phyloP scores from a whole-genome alignment of 1,139 yeast species.

The Blastobotrys serpentis region DNA sequence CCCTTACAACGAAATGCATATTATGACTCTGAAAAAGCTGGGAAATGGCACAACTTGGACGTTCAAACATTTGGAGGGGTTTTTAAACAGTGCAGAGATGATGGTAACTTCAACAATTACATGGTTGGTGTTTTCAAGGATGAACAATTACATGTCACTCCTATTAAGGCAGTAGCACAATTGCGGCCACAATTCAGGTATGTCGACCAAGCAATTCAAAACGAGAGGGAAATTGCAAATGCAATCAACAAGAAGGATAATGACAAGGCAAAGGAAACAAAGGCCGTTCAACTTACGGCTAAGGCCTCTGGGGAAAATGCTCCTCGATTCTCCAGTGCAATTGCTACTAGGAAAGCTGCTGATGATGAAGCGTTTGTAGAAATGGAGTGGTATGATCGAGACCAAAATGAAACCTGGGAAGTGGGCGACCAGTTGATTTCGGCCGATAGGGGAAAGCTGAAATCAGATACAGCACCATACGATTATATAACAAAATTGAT shows the following conservation, averaged over 20 bases:
- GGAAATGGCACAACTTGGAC: constrained; percentile 58
- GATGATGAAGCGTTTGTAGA: constrained; percentile 67
- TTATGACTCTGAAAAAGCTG: constrained; percentile 62
- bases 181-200: constrained; percentile 79
- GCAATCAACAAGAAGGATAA: constrained; percentile 39
- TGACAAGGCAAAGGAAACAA: constrained; percentile 50
- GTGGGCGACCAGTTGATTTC: constrained; percentile 38
- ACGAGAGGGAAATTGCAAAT: constrained; percentile 37
- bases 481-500: constrained; percentile 30
- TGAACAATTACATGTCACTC: constrained; percentile 59
- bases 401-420: constrained; percentile 41
- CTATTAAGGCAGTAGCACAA: constrained; percentile 70
- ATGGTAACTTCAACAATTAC: constrained; percentile 49
- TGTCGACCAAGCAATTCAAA: constrained; percentile 45
- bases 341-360: constrained; percentile 66
- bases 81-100: constrained; percentile 24
- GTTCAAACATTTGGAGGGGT: constrained; percentile 66
- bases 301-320: constrained; percentile 60
- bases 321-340: constrained; percentile 74
- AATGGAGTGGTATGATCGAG: constrained; percentile 50
- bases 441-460: constrained; percentile 23
- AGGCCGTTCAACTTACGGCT: constrained; percentile 74
- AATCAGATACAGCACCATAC: constrained; percentile 28
- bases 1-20: constrained; percentile 59
- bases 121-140: constrained; percentile 52